Conservation (phyloP, 331 rosid species). For the Phaseolus coccineus region DNA sequence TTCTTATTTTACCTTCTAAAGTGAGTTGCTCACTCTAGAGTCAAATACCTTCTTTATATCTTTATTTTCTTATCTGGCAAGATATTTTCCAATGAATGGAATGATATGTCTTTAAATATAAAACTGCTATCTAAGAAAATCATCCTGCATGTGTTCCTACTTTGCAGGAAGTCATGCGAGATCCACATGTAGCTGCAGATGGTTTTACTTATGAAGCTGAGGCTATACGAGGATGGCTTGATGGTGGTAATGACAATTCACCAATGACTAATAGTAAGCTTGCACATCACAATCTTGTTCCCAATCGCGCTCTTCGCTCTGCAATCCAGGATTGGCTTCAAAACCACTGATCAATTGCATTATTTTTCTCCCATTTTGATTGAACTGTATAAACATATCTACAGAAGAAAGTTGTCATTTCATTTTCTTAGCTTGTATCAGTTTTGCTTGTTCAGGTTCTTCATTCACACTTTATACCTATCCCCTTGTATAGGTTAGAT, state of each 20-base stretch:
- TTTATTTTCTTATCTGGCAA: not conserved
- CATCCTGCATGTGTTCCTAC: slow-evolving; percentile 7
- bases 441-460: slow-evolving; percentile 33
- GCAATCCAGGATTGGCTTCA: slow-evolving; percentile 98
- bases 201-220: slow-evolving; percentile 96
- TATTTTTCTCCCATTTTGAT: not conserved
- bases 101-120: not conserved
- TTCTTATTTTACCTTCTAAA: too few species aligned
- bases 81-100: not conserved
- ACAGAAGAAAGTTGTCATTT: slow-evolving; percentile 23
- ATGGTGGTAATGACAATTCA: slow-evolving; percentile 83
- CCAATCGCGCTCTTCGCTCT: slow-evolving; percentile 90
- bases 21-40: not conserved
- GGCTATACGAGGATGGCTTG: slow-evolving; percentile 93
- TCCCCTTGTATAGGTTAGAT: slow-evolving; percentile 39
- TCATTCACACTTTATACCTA: slow-evolving; percentile 12
- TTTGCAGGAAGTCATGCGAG: slow-evolving; percentile 93
- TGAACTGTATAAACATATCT: slow-evolving; percentile 31
- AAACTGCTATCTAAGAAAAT: slow-evolving; percentile 3
- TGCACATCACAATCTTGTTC: slow-evolving; percentile 71
- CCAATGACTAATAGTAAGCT: slow-evolving; percentile 89
- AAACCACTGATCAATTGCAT: slow-evolving; percentile 50
- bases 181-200: slow-evolving; percentile 96
- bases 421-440: slow-evolving; percentile 16
- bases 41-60: not conserved